Percentiles rank a stretch among this genome's conserved stretches.
Conservation (phyloP, 495 filamentous ascomycete species). For the Xylaria acuta region DNA sequence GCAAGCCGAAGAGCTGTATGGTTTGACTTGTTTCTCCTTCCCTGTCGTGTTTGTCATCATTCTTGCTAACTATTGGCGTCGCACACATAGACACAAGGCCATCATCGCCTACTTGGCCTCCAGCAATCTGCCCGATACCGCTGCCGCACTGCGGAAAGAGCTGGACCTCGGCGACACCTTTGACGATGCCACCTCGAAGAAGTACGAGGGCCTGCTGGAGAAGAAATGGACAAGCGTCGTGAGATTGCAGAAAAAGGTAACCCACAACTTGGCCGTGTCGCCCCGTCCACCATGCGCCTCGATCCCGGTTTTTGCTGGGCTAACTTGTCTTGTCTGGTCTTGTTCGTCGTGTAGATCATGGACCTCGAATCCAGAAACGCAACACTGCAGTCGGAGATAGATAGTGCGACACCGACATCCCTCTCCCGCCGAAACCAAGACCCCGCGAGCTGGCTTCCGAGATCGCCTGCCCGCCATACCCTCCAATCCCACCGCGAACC, state of each 20-base stretch:
- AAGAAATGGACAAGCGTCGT: slow-evolving; percentile 97
- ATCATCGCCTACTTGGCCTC: slow-evolving; percentile 86
- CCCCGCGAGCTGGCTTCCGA: slow-evolving; percentile 84
- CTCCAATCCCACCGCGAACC: slow-evolving; percentile 83
- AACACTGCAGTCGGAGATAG: slow-evolving; percentile 79
- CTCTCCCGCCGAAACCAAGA: slow-evolving; percentile 81
- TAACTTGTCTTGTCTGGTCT: slow-evolving; percentile 10
- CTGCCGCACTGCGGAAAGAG: slow-evolving; percentile 70
- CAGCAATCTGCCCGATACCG: slow-evolving; percentile 70
- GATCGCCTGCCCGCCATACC: slow-evolving; percentile 77
- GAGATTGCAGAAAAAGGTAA: slow-evolving; percentile 87
- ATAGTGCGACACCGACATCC: slow-evolving; percentile 83
- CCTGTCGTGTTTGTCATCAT: not conserved
- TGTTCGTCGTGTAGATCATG: slow-evolving; percentile 72
- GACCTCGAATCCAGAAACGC: slow-evolving; percentile 80
- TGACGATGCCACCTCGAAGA: slow-evolving; percentile 78
- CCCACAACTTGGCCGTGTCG: slow-evolving; percentile 4
- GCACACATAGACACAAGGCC: slow-evolving; percentile 72
- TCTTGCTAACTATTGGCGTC: slow-evolving; percentile 15
- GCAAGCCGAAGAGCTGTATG: slow-evolving; percentile 90
- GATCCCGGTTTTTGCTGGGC: slow-evolving; percentile 5
- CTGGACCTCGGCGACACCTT: slow-evolving; percentile 70
- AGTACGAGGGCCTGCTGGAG: slow-evolving; percentile 88
- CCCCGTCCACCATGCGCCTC: slow-evolving; percentile 10
- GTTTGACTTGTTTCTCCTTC: slow-evolving; percentile 25